Evolutionary conservation across 495 filamentous ascomycete genomes (phyloP), one percentile per base, ranked within the genome.

Genomic region (Penicillium verhagenii): DNA sequence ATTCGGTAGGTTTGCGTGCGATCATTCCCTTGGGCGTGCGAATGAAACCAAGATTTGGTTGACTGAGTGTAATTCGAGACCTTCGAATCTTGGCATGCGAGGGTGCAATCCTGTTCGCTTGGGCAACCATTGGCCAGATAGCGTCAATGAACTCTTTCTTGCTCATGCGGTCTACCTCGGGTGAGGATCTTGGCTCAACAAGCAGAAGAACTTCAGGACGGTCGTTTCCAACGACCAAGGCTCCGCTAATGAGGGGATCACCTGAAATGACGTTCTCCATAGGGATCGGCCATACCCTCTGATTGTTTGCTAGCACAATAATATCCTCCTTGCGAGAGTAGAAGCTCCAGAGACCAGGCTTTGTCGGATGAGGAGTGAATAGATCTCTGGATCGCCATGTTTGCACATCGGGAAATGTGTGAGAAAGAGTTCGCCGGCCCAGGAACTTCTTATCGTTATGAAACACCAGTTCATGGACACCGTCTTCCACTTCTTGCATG

Each of bases 361-460:
- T 65, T 1, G 72, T 69, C 1, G 79, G 77, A 47, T 84, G 80
- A 20, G 69, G 73, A 42, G 61, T 59, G 60, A 75, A 87, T 25
- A 86, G 62, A 61, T 87, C 83, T 46, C 76, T 76, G 16, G 78
- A 83, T 26, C 70, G 68, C 55, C 72, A 82, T 54, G 82, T 74
- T 3, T 73, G 52, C 4, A 63, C 14, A 18, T 61, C 54, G 11
- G 66, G 66, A 46, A 63, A 69, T 3, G 52, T 69, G 7, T 65
- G 56, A 5, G 46, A 62, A 14, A 66, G 37, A 14, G 51, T 18
- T 14, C 64, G 59, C 7, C 37, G 48, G 1, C 49, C 52, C 5
- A 23, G 16, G 20, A 52, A 51, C 31, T 54, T 64, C 14, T 44
- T 2, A 18, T 54, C 50, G 8, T 21, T 25, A n/a, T 58, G 50